These are phyloP conservation scores for Rhizopogon rudus DNA, from an alignment of 768 basidiomycete genomes.

Conservation along the genomic window DNA sequence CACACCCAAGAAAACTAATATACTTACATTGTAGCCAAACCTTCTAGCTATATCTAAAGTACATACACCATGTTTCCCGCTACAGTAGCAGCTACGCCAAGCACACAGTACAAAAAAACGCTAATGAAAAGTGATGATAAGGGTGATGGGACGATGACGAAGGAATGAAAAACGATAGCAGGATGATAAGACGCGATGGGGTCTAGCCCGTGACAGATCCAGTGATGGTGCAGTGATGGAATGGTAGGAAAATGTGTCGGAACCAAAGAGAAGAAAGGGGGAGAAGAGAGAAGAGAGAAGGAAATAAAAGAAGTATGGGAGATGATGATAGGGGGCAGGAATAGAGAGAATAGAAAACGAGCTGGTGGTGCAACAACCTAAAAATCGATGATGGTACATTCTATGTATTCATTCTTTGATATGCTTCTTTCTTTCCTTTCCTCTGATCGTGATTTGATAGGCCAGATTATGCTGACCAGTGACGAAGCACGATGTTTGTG, in stretches of 20 bases:
- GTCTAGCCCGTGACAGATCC: conserved; percentile 14
- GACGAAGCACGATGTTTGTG: conserved; percentile 1
- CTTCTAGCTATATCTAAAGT: not conserved
- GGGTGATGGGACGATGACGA: not conserved
- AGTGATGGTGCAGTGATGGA: not conserved
- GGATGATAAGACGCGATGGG: conserved; percentile 7
- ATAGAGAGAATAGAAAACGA: conserved; percentile 2
- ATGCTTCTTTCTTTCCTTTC: not conserved
- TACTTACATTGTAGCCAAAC: not conserved
- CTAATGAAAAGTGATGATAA: not conserved
- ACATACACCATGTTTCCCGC: not conserved
- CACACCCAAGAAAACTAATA: conserved; percentile 17
- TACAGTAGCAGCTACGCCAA: not conserved
- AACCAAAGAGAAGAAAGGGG: not conserved
- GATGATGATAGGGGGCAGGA: not conserved
- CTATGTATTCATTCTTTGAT: not conserved
- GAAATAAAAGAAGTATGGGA: conserved; percentile 8
- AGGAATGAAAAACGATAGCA: conserved; percentile 17
- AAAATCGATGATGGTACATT: conserved; percentile 3
- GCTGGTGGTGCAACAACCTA: conserved; percentile 12
- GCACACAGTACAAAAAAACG: conserved; percentile 5
- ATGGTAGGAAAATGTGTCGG: not conserved
- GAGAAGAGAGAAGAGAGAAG: conserved; percentile 6
- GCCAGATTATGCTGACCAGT: conserved; percentile 3
- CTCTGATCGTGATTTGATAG: not conserved